A percentile compares a stretch with the other conserved stretches of the same genome.
phyloP scores from a whole-genome alignment of 2,329 filamentous ascomycete species.

The Aspergillus versicolor region DNA sequence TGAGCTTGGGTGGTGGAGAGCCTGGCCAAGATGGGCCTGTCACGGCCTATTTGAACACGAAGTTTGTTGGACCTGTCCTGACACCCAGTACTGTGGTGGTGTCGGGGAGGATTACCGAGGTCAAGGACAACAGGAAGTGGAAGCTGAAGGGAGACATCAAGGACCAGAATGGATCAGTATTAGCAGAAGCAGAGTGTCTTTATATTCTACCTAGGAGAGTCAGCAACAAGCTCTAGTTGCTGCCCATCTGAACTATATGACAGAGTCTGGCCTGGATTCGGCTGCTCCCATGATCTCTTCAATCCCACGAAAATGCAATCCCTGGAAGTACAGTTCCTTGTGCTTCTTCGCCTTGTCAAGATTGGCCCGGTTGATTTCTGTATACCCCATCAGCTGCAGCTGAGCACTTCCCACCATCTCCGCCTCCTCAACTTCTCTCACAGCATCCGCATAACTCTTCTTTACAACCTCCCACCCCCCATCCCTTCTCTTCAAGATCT shows the following conservation, averaged over 20 bases:
- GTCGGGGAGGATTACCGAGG: slow-evolving; percentile 12
- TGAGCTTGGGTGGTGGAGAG: slow-evolving; percentile 5
- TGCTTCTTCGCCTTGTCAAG: background rate
- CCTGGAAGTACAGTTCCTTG: background rate
- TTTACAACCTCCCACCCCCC: background rate
- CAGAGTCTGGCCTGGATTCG: background rate
- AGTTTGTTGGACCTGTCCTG: slow-evolving; percentile 17
- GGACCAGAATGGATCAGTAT: slow-evolving; percentile 11
- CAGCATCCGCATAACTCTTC: background rate
- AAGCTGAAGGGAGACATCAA: slow-evolving; percentile 16
- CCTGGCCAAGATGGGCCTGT: slow-evolving; percentile 12
- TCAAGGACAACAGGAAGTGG: slow-evolving; percentile 17
- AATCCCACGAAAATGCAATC: background rate
- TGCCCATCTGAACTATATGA: background rate
- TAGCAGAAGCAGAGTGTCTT: slow-evolving; percentile 15
- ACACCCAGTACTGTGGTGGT: slow-evolving; percentile 19
- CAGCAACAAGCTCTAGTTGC: slow-evolving; percentile 6
- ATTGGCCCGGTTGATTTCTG: background rate
- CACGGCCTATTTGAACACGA: slow-evolving; percentile 25
- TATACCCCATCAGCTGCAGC: background rate
- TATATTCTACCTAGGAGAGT: slow-evolving; percentile 11
- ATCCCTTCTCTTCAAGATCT: background rate
- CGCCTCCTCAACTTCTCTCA: background rate
- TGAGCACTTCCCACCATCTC: background rate
- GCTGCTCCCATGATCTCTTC: background rate